Conservation (phyloP, 495 filamentous ascomycete genomes). For the Thermochaetoides thermophila region DNA sequence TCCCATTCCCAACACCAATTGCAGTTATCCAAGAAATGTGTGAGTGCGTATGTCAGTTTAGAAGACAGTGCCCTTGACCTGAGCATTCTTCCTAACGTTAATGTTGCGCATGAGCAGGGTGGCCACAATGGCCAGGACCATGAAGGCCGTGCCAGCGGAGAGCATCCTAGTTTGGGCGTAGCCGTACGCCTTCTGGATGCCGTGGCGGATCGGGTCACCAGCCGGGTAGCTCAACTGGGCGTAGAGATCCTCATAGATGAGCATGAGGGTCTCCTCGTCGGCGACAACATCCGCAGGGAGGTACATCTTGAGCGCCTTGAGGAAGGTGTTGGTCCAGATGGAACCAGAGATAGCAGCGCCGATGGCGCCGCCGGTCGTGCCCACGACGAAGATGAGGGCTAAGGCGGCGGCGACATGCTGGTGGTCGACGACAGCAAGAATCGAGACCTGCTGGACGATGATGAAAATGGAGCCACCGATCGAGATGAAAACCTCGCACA, state of each 20-base stretch:
- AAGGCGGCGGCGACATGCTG: constrained; percentile 49
- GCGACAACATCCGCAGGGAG: constrained; percentile 40
- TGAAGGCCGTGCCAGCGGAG: constrained; percentile 34
- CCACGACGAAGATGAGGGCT: constrained; percentile 49
- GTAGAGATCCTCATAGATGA: constrained; percentile 37
- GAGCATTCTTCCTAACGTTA: constrained; percentile 35
- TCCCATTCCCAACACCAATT: too few relatives aligned
- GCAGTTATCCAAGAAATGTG: too few relatives aligned
- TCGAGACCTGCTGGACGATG: constrained; percentile 46
- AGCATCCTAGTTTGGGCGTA: constrained; percentile 39
- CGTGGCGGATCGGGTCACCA: constrained; percentile 31
- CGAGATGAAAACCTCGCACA: constrained; percentile 69
- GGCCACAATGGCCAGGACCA: constrained; percentile 28
- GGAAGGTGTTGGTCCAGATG: constrained; percentile 50
- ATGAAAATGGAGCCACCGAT: constrained; percentile 44
- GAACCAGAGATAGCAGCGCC: constrained; percentile 44
- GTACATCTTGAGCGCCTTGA: constrained; percentile 30
- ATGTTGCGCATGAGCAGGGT: constrained; percentile 39
- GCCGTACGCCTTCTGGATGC: constrained; percentile 41
- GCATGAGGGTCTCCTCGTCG: constrained; percentile 21
- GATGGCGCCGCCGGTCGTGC: constrained; percentile 49
- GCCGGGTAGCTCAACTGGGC: constrained; percentile 37
- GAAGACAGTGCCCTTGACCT: constrained; percentile 11
- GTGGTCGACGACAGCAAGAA: constrained; percentile 50
- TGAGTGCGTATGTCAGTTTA: too few relatives aligned